These are phyloP conservation scores for Alisma plantagoaquatica DNA, from an alignment of 106 monocot genomes.

Conservation along the genomic window DNA sequence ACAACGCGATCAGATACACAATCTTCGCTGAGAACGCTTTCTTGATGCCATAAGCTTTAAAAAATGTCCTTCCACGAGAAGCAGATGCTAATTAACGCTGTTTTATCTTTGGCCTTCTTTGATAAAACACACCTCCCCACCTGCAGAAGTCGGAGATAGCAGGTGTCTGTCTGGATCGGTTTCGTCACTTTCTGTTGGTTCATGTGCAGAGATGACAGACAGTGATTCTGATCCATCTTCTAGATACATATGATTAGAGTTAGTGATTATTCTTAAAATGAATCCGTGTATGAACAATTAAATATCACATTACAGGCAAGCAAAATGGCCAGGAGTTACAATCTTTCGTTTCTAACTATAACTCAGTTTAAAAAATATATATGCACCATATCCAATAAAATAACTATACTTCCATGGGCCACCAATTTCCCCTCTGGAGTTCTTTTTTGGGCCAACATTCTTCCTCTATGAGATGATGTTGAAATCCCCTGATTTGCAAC, in stretches of 20 bases:
- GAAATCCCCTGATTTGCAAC: no score
- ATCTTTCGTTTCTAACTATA: background rate
- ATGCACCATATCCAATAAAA: background rate
- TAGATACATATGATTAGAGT: background rate
- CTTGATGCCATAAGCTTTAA: no score
- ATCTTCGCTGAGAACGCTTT: no score
- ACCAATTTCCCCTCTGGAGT: no score
- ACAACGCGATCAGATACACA: no score
- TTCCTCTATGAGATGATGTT: no score
- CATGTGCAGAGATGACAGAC: constrained; percentile 31
- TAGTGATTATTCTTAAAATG: background rate
- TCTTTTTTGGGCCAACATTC: no score
- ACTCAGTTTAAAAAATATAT: background rate
- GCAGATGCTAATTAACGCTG: no score
- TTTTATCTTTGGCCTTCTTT: constrained; percentile 47
- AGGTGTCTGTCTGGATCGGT: constrained; percentile 66
- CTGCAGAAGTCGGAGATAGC: constrained; percentile 39
- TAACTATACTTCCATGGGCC: no score
- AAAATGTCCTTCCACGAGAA: no score
- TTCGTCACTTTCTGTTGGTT: constrained; percentile 58
- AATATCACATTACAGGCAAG: background rate
- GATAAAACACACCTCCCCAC: constrained; percentile 27
- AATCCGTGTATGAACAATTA: background rate
- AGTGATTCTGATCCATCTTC: constrained; percentile 60
- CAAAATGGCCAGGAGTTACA: background rate